Evolutionary conservation across 805 yeast genomes (phyloP).

Genomic region (Lipomyces lipofer): DNA sequence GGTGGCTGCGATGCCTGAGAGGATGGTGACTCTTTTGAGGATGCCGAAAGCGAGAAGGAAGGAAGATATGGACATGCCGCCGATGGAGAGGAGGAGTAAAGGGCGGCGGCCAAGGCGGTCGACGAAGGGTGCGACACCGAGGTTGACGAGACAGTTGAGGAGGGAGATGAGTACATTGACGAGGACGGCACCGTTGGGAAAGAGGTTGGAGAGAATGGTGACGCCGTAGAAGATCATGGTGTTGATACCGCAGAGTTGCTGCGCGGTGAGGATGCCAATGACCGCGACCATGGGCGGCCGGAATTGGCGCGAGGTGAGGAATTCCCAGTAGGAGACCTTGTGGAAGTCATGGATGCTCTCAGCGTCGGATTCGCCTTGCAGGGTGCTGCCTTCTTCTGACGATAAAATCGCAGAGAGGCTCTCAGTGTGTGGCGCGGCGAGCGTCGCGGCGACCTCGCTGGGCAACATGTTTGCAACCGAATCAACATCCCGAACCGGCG

Average conservation of each 20-base stretch:
- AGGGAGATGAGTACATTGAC: constrained; percentile 77
- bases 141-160: constrained; percentile 73
- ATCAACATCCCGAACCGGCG: constrained; percentile 7
- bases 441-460: background rate
- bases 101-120: constrained; percentile 76
- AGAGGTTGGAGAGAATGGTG: constrained; percentile 65
- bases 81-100: constrained; percentile 62
- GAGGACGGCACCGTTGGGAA: constrained; percentile 69
- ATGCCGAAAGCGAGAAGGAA: constrained; percentile 69
- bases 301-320: constrained; percentile 54
- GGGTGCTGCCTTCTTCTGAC: constrained; percentile 30
- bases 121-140: constrained; percentile 70
- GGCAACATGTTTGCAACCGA: constrained; percentile 3
- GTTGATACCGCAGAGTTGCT: constrained; percentile 92
- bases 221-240: constrained; percentile 93
- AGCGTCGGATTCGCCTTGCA: constrained; percentile 22
- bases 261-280: constrained; percentile 73
- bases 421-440: background rate
- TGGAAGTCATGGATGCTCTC: constrained; percentile 18
- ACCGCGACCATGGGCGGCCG: constrained; percentile 63
- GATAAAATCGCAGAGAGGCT: constrained; percentile 5
- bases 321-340: constrained; percentile 39
- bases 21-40: constrained; percentile 44
- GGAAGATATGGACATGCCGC: constrained; percentile 67
- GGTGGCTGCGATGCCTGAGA: constrained; percentile 66